Conservation (phyloP, 495 filamentous ascomycete genomes). For the Tuber aestivum region DNA sequence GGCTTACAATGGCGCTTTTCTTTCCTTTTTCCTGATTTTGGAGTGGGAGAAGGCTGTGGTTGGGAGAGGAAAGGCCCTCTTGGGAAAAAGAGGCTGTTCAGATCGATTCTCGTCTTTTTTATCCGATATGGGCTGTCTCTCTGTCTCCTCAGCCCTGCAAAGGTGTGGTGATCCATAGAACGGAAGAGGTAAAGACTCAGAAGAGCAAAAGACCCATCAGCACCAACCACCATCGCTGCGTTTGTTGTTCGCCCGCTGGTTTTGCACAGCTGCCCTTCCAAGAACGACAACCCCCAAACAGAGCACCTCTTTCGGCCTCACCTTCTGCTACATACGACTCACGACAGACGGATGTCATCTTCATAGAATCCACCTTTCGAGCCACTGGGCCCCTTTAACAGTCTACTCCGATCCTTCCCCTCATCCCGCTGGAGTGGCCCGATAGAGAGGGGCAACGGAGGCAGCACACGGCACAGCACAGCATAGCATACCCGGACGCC, state of each 20-base stretch:
- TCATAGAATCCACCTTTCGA: not conserved
- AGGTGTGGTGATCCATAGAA: constrained; percentile 1
- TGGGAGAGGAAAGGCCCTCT: not conserved
- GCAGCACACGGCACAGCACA: constrained; percentile 1
- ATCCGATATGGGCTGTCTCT: not conserved
- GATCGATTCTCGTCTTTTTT: constrained; percentile 4
- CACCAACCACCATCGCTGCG: not conserved
- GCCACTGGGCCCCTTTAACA: not conserved
- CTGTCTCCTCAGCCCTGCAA: not conserved
- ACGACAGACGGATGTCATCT: not conserved
- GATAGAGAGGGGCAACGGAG: not conserved
- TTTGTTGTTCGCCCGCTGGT: constrained; percentile 2
- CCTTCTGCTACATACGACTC: not conserved
- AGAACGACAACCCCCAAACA: not conserved
- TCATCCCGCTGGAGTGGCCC: not conserved
- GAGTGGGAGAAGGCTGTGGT: not conserved
- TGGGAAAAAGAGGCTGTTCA: not conserved
- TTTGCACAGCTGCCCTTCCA: not conserved
- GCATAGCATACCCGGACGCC: not conserved
- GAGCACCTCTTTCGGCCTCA: not conserved
- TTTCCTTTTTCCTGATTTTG: not conserved
- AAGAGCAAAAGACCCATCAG: not conserved
- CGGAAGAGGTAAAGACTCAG: not conserved
- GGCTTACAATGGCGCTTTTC: not conserved
- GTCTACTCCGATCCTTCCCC: not conserved